Evolutionary conservation across 2,329 filamentous ascomycete species (phyloP).

Genomic region (Rutstroemia sp.): DNA sequence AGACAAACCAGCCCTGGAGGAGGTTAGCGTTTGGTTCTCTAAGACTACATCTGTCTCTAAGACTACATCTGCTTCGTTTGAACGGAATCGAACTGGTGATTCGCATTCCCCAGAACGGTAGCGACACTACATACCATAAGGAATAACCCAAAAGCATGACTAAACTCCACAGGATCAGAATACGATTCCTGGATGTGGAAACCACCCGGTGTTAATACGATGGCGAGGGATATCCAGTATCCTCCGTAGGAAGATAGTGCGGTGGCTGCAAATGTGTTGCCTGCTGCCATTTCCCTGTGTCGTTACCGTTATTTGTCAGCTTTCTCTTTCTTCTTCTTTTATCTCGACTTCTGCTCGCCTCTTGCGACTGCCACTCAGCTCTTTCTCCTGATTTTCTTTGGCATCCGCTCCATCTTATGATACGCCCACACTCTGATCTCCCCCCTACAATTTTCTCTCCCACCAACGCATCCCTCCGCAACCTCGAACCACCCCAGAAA

Average conservation of each 20-base stretch:
- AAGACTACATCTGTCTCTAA: too few relatives aligned
- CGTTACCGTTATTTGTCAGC: background rate
- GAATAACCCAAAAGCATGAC: constrained; percentile 48
- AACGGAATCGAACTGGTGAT: background rate
- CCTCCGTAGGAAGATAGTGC: constrained; percentile 55
- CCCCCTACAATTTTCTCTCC: too few relatives aligned
- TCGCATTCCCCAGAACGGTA: background rate
- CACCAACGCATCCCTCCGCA: background rate
- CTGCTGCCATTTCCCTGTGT: constrained; percentile 54
- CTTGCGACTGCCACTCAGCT: too few relatives aligned
- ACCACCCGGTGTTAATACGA: constrained; percentile 49
- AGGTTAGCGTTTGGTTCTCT: background rate
- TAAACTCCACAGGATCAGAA: constrained; percentile 27
- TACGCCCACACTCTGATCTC: too few relatives aligned
- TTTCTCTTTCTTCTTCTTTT: background rate
- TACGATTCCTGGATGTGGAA: constrained; percentile 39
- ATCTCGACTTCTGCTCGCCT: too few relatives aligned
- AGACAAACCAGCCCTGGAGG: constrained; percentile 49
- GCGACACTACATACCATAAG: constrained; percentile 31
- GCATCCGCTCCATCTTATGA: too few relatives aligned
- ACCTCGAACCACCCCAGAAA: background rate
- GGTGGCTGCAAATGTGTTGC: constrained; percentile 57
- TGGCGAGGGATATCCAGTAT: constrained; percentile 53
- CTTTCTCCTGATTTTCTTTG: too few relatives aligned
- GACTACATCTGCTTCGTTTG: background rate